Conservation (phyloP, 2,329 filamentous ascomycete genomes). For the Davidsoniella eucalypti region DNA sequence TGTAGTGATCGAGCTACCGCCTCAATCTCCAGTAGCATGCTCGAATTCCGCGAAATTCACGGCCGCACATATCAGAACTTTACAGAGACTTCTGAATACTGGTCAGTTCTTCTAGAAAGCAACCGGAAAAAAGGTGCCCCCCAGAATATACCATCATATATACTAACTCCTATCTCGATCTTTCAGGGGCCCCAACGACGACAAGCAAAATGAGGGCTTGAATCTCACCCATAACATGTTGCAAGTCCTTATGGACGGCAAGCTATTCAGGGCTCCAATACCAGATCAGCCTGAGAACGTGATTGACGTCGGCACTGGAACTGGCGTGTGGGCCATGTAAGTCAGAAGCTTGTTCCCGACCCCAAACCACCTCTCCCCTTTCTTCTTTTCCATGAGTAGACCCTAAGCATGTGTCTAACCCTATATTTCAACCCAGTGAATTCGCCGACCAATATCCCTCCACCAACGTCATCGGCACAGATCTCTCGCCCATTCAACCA, state of each 20-base stretch:
- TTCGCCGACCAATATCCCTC: constrained; percentile 27
- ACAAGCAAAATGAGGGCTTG: constrained; percentile 16
- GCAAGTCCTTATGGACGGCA: constrained; percentile 12
- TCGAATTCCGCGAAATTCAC: constrained; percentile 18
- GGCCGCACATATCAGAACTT: constrained; percentile 20
- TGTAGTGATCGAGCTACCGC: constrained; percentile 15
- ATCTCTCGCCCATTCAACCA: constrained; percentile 42
- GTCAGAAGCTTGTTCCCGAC: constrained; percentile 20
- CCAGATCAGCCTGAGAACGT: constrained; percentile 18
- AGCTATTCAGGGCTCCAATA: constrained; percentile 13
- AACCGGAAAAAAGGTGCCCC: no score
- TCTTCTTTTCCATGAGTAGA: no score
- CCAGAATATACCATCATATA: not conserved
- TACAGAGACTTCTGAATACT: constrained; percentile 17
- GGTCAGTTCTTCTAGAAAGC: constrained; percentile 11
- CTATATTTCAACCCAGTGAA: constrained; percentile 25
- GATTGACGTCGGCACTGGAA: constrained; percentile 21
- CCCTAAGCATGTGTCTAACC: not conserved
- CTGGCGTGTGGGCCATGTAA: constrained; percentile 21
- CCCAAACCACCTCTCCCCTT: constrained; percentile 35
- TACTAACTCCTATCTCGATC: not conserved
- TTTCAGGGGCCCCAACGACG: constrained; percentile 17
- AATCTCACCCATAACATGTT: constrained; percentile 11
- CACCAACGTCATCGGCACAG: constrained; percentile 33
- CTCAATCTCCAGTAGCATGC: constrained; percentile 18